A percentile compares a stretch with the other conserved stretches of the same genome.
Conservation (phyloP, 192 early-diverging fungal genomes). For the Chytriomyces confervae region DNA sequence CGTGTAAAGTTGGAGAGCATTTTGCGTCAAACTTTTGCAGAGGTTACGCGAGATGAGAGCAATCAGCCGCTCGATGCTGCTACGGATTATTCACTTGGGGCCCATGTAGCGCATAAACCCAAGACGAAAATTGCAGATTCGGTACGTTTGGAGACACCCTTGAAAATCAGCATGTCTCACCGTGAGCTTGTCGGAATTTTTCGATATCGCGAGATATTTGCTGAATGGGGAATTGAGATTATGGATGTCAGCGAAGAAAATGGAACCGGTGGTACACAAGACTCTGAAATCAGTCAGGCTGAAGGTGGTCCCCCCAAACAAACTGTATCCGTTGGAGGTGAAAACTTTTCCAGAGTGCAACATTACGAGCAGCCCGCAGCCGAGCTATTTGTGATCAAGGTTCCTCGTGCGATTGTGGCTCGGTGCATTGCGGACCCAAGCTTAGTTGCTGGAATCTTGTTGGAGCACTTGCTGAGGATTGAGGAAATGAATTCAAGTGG, state of each 20-base stretch:
- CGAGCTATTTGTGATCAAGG: conserved; percentile 7
- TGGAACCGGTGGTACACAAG: neutral
- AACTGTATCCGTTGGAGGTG: neutral
- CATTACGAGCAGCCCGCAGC: neutral
- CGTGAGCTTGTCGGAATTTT: conserved; percentile 46
- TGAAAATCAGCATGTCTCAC: conserved; percentile 43
- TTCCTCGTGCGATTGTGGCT: conserved; percentile 66
- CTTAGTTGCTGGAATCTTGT: conserved; percentile 55
- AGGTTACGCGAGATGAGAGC: neutral
- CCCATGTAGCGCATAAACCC: neutral
- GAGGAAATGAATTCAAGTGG: conserved; percentile 37
- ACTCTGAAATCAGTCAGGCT: neutral
- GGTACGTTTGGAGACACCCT: conserved; percentile 52
- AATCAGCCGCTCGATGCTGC: neutral
- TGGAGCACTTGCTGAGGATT: conserved; percentile 54
- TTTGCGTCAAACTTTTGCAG: conserved; percentile 33
- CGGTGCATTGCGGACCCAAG: conserved; percentile 62
- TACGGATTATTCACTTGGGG: neutral
- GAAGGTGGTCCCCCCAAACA: neutral
- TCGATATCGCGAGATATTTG: conserved; percentile 34
- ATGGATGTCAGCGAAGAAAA: conserved; percentile 11
- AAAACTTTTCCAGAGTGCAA: neutral
- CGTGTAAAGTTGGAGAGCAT: conserved; percentile 70
- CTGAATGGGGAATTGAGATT: conserved; percentile 58
- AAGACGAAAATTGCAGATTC: conserved; percentile 29